Percentiles rank a stretch among this genome's conserved stretches.
Conservation (phyloP, 345 rosid species). For the Iberis pinnata region DNA sequence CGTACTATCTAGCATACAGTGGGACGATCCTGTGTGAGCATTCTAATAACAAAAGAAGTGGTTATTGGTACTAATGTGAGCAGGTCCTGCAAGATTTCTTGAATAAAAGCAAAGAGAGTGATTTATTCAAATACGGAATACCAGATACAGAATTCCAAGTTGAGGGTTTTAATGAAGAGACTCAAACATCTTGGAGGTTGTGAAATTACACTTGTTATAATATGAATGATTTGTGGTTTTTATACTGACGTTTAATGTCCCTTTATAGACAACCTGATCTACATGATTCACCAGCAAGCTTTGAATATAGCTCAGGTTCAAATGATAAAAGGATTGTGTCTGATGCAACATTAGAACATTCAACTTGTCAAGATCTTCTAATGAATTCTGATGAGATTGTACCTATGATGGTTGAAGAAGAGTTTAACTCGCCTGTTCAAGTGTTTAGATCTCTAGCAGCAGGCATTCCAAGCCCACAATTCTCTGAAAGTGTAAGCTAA, state of each 20-base stretch:
- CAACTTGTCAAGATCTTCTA: constrained; percentile 35
- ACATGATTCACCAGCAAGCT: constrained; percentile 82
- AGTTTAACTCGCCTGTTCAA: constrained; percentile 72
- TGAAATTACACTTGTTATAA: neutral
- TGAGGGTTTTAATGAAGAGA: constrained; percentile 66
- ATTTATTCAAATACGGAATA: constrained; percentile 38
- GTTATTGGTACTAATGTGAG: constrained; percentile 15
- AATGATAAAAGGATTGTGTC: constrained; percentile 35
- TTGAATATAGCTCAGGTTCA: constrained; percentile 87
- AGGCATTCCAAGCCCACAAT: constrained; percentile 91
- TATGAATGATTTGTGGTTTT: constrained; percentile 2
- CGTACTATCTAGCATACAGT: neutral
- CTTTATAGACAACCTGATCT: constrained; percentile 64
- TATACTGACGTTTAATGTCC: neutral
- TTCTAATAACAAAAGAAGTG: constrained; percentile 3
- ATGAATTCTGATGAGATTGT: constrained; percentile 37
- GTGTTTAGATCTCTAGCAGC: constrained; percentile 98
- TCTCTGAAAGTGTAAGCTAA: constrained; percentile 88
- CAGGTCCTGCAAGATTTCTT: constrained; percentile 82
- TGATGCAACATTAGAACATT: constrained; percentile 33
- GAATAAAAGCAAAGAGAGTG: constrained; percentile 59
- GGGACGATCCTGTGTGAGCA: neutral
- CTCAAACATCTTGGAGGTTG: constrained; percentile 71
- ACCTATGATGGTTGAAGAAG: constrained; percentile 42
- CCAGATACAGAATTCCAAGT: constrained; percentile 58